Base-by-base conservation (phyloP, 148 eudicot species). In the Vaccinium macrocarpon region DNA sequence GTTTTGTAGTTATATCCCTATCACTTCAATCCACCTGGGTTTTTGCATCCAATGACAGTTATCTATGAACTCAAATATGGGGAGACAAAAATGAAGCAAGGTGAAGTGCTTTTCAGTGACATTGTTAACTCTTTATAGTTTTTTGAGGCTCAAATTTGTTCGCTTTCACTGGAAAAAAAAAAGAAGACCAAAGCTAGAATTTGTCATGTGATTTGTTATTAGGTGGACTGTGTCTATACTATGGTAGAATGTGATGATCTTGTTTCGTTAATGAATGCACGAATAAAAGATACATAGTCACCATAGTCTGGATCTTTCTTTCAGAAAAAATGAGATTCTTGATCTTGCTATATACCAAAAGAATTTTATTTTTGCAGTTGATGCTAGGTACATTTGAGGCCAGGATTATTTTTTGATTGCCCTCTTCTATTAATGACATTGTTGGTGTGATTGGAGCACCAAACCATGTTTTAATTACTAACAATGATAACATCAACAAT, bases 51-150 rank as follows among this genome's bases (percentile, higher is more conserved):
- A 80, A 66, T 95, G 73, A 92, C 98, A 73, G 95, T 90, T 70
- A 83, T 91, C 42, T 95, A 95, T 88, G 98, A 97, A 79, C 87
- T 90, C 82, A 91, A 86, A 73, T 95, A 94, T 89, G 98, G 99
- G 72, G 99, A 97, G 90, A 94, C 92, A 52, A 96, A 97, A 89
- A 79, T 91, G 77, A 93, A 93, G 92, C 98, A 93, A 95, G 98
- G 98, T 97, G 86, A 64, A 73, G 74, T 57, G 73, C 62, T 32
- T 38, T 81, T 14, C 50, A 15, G 51, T 59, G 78, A 71, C 50
- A 5, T 27, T 11, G 19, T 50, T n/a, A 62, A 23, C 23, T 62
- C 4, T 27, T 62, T 23, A 59, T 62, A n/a, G 70, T 62, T 8
- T 62, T 21, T n/a, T 21, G 35, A 23, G 49, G 18, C 8, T 16